These are phyloP conservation scores for Alternaria sp. DNA, from an alignment of 2,329 filamentous ascomycete species.

Conservation along the genomic window DNA sequence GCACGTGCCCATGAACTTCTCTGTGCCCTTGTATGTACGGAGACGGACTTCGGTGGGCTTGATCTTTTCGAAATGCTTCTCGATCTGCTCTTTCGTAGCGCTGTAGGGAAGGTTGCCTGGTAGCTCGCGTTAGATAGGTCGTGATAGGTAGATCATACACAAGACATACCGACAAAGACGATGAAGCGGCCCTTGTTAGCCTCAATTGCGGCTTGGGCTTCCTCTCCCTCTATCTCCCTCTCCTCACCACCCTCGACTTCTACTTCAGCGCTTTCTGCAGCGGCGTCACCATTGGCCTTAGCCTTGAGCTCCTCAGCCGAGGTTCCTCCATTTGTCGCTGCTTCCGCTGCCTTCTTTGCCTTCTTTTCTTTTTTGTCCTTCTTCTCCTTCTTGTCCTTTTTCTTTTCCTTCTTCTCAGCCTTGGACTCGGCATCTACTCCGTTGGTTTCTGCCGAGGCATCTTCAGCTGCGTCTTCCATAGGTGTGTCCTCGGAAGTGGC, in stretches of 20 bases:
- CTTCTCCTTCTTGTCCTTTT: slow-evolving; percentile 39
- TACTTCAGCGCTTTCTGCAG: slow-evolving; percentile 25
- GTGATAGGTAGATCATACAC: neutral
- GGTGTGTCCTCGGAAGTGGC: slow-evolving; percentile 16
- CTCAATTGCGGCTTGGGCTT: slow-evolving; percentile 17
- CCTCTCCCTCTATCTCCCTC: slow-evolving; percentile 26
- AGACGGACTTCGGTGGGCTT: slow-evolving; percentile 72
- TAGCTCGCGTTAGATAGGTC: slow-evolving; percentile 21
- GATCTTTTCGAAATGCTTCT: slow-evolving; percentile 79
- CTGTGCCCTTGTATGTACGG: slow-evolving; percentile 48
- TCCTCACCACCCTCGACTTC: slow-evolving; percentile 26
- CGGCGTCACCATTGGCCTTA: slow-evolving; percentile 25
- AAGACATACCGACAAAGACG: slow-evolving; percentile 72
- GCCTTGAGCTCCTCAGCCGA: slow-evolving; percentile 23
- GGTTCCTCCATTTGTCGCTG: slow-evolving; percentile 23
- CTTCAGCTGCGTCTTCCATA: slow-evolving; percentile 20
- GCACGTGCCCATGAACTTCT: slow-evolving; percentile 51
- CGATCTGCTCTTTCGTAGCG: slow-evolving; percentile 74
- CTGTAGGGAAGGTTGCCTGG: slow-evolving; percentile 87
- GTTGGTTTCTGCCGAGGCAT: slow-evolving; percentile 18
- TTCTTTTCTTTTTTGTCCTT: slow-evolving; percentile 42
- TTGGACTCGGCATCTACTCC: slow-evolving; percentile 26
- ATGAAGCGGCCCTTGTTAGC: slow-evolving; percentile 69
- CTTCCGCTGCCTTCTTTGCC: slow-evolving; percentile 31
- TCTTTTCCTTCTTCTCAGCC: slow-evolving; percentile 31